These are phyloP conservation scores for Trametes hirsuta DNA, from an alignment of 1,284 basidiomycete species.

Conservation along the genomic window DNA sequence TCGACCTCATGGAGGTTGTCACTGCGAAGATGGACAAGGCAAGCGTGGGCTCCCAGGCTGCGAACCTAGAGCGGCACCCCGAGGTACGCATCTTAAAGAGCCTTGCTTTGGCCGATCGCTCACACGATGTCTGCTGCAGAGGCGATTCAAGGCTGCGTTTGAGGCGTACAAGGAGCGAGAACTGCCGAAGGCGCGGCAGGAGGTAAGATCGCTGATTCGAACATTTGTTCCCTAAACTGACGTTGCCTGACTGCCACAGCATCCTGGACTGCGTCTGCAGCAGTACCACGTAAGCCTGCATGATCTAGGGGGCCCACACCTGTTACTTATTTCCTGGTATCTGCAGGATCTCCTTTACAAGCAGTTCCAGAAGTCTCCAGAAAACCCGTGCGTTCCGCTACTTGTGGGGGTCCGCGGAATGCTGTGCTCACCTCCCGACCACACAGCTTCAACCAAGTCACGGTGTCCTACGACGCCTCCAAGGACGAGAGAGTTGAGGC, in stretches of 20 bases:
- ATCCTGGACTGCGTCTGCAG: conserved; percentile 82
- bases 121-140: conserved; percentile 42
- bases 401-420: not conserved
- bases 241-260: conserved; percentile 41
- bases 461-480: conserved; percentile 78
- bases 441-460: conserved; percentile 79
- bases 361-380: conserved; percentile 87
- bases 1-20: conserved; percentile 89
- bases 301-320: conserved; percentile 8
- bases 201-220: conserved; percentile 46
- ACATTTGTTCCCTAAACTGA: not conserved
- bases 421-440: conserved; percentile 4
- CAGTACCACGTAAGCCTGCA: conserved; percentile 71
- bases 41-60: conserved; percentile 82
- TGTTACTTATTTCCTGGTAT: not conserved
- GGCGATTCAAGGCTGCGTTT: conserved; percentile 91
- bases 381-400: conserved; percentile 72
- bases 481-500: conserved; percentile 83
- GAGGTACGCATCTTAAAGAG: conserved; percentile 65
- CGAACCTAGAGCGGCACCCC: conserved; percentile 89
- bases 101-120: not conserved
- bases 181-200: conserved; percentile 76
- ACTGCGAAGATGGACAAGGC: conserved; percentile 94
- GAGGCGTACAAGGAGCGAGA: conserved; percentile 93
- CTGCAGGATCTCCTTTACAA: conserved; percentile 73